Evolutionary conservation across 495 filamentous ascomycete genomes (phyloP).

Genomic region (Penicillium mononematosum): DNA sequence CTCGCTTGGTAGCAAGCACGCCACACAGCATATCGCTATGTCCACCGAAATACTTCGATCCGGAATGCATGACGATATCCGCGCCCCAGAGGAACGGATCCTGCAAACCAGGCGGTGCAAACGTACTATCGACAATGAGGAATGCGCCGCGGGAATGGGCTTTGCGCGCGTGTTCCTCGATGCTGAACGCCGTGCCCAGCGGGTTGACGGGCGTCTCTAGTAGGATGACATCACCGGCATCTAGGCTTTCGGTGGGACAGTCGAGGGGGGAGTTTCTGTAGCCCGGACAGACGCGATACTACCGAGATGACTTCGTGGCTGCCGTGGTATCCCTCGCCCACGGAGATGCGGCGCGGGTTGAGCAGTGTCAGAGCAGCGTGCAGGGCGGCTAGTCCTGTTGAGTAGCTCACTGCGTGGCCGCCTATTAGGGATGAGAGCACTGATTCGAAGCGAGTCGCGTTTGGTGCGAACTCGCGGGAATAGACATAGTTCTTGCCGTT

Average conservation of each 20-base stretch:
- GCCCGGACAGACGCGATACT: conserved; percentile 62
- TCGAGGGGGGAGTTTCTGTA: conserved; percentile 60
- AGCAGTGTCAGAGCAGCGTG: conserved; percentile 72
- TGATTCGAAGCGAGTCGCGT: conserved; percentile 74
- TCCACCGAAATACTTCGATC: conserved; percentile 89
- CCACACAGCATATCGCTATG: conserved; percentile 87
- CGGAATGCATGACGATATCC: conserved; percentile 80
- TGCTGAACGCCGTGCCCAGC: conserved; percentile 67
- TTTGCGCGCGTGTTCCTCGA: conserved; percentile 60
- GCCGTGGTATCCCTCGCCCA: conserved; percentile 82
- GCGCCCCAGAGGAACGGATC: conserved; percentile 76
- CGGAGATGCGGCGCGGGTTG: conserved; percentile 70
- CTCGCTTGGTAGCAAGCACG: conserved; percentile 60
- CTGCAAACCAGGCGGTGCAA: conserved; percentile 81
- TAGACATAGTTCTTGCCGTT: conserved; percentile 55
- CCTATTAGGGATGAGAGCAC: conserved; percentile 66
- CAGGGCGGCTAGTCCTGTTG: conserved; percentile 77
- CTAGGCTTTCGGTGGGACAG: conserved; percentile 50
- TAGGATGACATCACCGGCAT: conserved; percentile 75
- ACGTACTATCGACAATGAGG: conserved; percentile 82
- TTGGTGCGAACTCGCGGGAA: conserved; percentile 69
- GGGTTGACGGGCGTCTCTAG: conserved; percentile 88
- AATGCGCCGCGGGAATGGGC: conserved; percentile 67
- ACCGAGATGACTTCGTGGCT: conserved; percentile 74
- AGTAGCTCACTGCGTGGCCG: conserved; percentile 66